Percentiles rank a stretch among this genome's conserved stretches.
Evolutionary conservation across 371 early-diverging fungal genomes (phyloP).

Genomic region (Rhizopus delemar): DNA sequence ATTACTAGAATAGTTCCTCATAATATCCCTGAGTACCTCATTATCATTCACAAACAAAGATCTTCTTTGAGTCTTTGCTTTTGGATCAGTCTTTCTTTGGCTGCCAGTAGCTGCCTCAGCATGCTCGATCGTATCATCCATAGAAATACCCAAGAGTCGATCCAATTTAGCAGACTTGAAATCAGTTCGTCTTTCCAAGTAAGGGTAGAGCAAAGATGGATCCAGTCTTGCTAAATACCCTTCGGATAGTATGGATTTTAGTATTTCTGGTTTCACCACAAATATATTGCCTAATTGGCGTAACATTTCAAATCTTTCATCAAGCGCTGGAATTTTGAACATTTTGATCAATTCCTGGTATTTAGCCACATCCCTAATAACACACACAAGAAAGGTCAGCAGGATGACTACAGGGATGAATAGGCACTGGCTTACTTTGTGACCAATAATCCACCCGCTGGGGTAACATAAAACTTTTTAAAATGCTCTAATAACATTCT

Average conservation of each 20-base stretch:
- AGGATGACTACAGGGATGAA: too few species aligned
- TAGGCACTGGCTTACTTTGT: conserved; percentile 64
- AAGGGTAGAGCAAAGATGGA: conserved; percentile 74
- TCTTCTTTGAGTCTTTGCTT: conserved; percentile 34
- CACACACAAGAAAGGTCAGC: neutral
- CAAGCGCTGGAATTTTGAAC: conserved; percentile 75
- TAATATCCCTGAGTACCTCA: conserved; percentile 47
- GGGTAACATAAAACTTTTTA: conserved; percentile 83
- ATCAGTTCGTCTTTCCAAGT: conserved; percentile 87
- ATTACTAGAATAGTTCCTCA: conserved; percentile 37
- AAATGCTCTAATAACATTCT: conserved; percentile 90
- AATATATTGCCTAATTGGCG: conserved; percentile 90
- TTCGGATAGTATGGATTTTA: conserved; percentile 83
- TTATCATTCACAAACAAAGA: conserved; percentile 55
- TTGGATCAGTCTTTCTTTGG: conserved; percentile 3
- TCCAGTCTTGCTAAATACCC: conserved; percentile 82
- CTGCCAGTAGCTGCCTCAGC: conserved; percentile 1
- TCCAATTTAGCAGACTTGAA: conserved; percentile 72
- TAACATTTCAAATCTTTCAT: conserved; percentile 88
- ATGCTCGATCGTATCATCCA: conserved; percentile 26
- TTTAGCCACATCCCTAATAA: conserved; percentile 82
- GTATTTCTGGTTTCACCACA: conserved; percentile 85
- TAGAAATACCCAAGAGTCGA: conserved; percentile 52
- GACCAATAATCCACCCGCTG: conserved; percentile 84
- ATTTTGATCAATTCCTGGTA: conserved; percentile 83